phyloP scores from a whole-genome alignment of 106 monocot genomes.

The Acorus gramineus region DNA sequence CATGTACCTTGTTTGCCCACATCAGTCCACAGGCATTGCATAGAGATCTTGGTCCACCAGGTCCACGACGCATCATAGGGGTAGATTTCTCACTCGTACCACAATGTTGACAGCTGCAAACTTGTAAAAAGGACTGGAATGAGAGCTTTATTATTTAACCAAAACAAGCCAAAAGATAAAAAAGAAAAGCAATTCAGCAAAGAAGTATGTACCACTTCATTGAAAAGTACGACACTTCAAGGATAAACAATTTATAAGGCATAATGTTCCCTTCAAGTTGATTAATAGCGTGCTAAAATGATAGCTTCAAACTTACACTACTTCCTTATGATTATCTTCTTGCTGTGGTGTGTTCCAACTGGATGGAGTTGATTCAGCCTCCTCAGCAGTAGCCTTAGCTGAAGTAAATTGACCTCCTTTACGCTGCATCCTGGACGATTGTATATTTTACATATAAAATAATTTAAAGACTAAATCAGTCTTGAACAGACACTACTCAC shows the following conservation, averaged over 20 bases:
- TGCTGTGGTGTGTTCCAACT: slow-evolving; percentile 36
- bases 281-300: background rate
- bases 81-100: slow-evolving; percentile 65
- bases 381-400: slow-evolving; percentile 47
- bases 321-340: slow-evolving; percentile 35
- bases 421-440: slow-evolving; percentile 59
- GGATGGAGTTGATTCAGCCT: slow-evolving; percentile 31
- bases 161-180: background rate
- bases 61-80: slow-evolving; percentile 90
- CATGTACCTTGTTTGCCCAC: slow-evolving; percentile 94
- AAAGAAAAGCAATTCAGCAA: too few relatives aligned
- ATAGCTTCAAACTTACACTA: slow-evolving; percentile 31
- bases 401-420: slow-evolving; percentile 70
- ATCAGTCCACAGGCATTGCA: slow-evolving; percentile 90
- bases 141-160: background rate
- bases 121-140: slow-evolving; percentile 3
- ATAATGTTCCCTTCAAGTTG: background rate
- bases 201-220: too few relatives aligned
- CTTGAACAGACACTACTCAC: background rate
- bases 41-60: slow-evolving; percentile 76
- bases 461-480: background rate
- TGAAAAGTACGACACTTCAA: too few relatives aligned
- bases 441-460: too few relatives aligned
- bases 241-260: background rate
- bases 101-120: slow-evolving; percentile 70